Base-by-base conservation (phyloP, 495 filamentous ascomycete species). In the Talaromyces ruber region DNA sequence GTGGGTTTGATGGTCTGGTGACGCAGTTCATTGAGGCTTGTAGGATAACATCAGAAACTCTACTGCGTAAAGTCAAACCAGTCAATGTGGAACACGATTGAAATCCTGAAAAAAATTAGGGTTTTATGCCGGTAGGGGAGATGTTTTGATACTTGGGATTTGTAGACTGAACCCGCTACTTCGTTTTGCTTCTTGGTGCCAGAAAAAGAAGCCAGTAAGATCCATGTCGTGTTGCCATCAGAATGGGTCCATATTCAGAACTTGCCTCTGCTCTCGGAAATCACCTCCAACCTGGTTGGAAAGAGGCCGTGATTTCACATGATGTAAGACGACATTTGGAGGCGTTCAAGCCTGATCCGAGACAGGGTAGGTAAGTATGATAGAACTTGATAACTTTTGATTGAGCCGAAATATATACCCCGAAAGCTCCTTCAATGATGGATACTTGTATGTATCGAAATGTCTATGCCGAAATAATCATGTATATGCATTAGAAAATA, bases 401-500 rank as follows among this genome's bases (percentile, higher is more conserved):
- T 39, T 39, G 4, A 39, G 1, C 34, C 34, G 34, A 39, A 16
- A 47, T 47, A 21, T 47, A 21, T 47, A 21, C n/a, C 2, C 43
- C 43, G 43, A 47, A 47, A 47, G 7, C n/a, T 6, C 6, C 12
- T 39, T 39, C 34, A 39, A 3, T 12, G 12, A 16, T 39, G 34
- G 5, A 39, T 39, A 39, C 14, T 8, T 7, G 18, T 47, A 9
- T 47, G 6, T 21, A 2, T n/a, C 43, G 43, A 47, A 47, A 47
- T 2, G n/a, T 18, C 2, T 14, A 16, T 28, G 24, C 51, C 51
- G 12, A 54, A 54, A 28, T 25, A 24, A 28, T 14, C 22, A 28
- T 26, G 34, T 12, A 28, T 28, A 28, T 26, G 12, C 54, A 32
- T 34, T 69, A 78, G 59, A 75, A 79, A 28, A 79, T 64, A 28